phyloP scores from a whole-genome alignment of 2,329 filamentous ascomycete species.

The Fusarium armeniacum region DNA sequence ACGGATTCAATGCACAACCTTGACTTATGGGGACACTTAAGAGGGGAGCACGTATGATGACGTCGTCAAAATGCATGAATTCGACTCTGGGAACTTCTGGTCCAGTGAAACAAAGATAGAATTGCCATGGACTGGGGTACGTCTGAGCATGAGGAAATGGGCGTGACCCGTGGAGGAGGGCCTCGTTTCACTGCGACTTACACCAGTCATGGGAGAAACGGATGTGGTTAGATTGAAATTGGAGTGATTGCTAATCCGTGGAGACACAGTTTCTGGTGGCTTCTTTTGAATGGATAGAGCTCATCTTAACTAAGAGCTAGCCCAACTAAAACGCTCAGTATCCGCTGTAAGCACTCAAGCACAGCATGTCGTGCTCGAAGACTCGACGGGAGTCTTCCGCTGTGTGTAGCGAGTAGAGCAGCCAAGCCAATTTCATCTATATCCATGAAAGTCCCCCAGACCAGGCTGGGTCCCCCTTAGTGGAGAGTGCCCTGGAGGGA shows the following conservation, averaged over 20 bases:
- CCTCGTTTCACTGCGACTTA: slow-evolving; percentile 33
- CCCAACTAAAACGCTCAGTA: neutral
- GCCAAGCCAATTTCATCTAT: slow-evolving; percentile 2
- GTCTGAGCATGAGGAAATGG: slow-evolving; percentile 8
- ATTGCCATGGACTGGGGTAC: slow-evolving; percentile 32
- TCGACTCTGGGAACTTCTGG: slow-evolving; percentile 21
- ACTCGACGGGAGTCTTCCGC: slow-evolving; percentile 11
- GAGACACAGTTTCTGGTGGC: slow-evolving; percentile 33
- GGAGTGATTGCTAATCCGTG: slow-evolving; percentile 37
- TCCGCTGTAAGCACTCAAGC: slow-evolving; percentile 25
- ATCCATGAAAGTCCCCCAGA: slow-evolving; percentile 1
- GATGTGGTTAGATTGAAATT: slow-evolving; percentile 13
- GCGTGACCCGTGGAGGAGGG: slow-evolving; percentile 24
- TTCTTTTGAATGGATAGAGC: slow-evolving; percentile 27
- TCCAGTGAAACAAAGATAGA: slow-evolving; percentile 34
- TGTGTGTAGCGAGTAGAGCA: neutral
- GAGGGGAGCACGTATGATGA: slow-evolving; percentile 38
- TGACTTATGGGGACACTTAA: slow-evolving; percentile 35
- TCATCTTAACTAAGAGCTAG: slow-evolving; percentile 9
- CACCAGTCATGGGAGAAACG: slow-evolving; percentile 6
- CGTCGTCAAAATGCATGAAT: slow-evolving; percentile 37
- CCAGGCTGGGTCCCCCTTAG: neutral
- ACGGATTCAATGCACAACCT: slow-evolving; percentile 21
- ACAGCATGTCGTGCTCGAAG: slow-evolving; percentile 8
- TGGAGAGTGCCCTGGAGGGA: slow-evolving; percentile 17